These are phyloP conservation scores for Kodamaea restingae DNA, from an alignment of 805 yeast species.

Conservation along the genomic window DNA sequence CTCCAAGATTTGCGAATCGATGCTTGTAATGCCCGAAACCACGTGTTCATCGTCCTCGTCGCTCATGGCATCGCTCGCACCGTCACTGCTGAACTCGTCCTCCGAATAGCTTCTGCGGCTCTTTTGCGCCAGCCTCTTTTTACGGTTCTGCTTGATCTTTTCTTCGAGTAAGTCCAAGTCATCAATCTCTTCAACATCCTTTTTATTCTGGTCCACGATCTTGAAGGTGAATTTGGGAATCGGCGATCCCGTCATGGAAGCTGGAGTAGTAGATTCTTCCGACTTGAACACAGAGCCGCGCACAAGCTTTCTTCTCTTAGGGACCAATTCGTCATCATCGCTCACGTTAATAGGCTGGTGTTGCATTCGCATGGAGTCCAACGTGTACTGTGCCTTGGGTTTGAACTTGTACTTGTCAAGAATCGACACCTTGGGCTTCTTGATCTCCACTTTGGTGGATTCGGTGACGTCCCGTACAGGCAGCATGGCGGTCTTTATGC, in stretches of 20 bases:
- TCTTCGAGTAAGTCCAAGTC: constrained; percentile 40
- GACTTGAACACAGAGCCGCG: constrained; percentile 24
- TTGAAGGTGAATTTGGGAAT: constrained; percentile 4
- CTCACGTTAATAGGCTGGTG: not conserved
- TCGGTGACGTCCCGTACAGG: constrained; percentile 14
- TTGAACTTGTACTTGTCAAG: constrained; percentile 38
- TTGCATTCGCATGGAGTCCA: constrained; percentile 17
- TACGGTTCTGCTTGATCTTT: constrained; percentile 32
- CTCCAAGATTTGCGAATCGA: constrained; percentile 64
- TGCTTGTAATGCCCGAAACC: constrained; percentile 38
- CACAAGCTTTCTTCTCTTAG: constrained; percentile 34
- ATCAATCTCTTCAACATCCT: constrained; percentile 19
- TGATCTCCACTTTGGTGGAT: constrained; percentile 38
- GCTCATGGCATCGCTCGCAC: constrained; percentile 46
- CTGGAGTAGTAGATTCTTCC: not conserved
- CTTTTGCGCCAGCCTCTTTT: constrained; percentile 3
- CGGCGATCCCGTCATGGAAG: not conserved
- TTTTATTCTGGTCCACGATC: constrained; percentile 4
- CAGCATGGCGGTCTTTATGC: constrained; percentile 21
- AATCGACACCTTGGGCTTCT: constrained; percentile 39
- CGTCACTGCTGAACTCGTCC: constrained; percentile 43
- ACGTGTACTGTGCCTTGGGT: constrained; percentile 29
- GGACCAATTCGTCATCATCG: constrained; percentile 16
- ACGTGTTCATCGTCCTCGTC: constrained; percentile 39
- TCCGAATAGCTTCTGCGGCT: constrained; percentile 21